phyloP scores from a whole-genome alignment of 371 early-diverging fungal genomes.

The Circinella minor region DNA sequence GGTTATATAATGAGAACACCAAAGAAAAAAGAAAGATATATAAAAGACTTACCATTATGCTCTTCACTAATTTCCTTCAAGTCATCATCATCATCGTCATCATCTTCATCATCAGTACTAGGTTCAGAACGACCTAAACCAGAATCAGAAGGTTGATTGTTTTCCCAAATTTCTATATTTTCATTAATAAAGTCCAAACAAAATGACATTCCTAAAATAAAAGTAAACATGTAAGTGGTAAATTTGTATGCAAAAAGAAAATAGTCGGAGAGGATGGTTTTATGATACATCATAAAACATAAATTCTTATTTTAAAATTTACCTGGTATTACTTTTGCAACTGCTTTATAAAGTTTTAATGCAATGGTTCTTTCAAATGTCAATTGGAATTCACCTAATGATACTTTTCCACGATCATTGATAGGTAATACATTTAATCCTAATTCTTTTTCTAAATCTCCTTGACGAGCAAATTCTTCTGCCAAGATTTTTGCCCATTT shows the following conservation, averaged over 20 bases:
- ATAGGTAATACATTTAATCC: conserved; percentile 50
- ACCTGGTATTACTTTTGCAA: conserved; percentile 36
- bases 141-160: conserved; percentile 22
- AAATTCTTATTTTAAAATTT: too few species aligned
- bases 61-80: background rate
- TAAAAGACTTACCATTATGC: background rate
- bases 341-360: conserved; percentile 40
- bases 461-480: conserved; percentile 71
- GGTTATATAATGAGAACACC: too few species aligned
- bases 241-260: conserved; percentile 14
- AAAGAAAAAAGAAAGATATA: background rate
- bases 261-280: too few species aligned
- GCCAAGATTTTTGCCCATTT: conserved; percentile 62
- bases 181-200: conserved; percentile 40
- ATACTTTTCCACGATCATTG: conserved; percentile 45
- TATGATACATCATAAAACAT: too few species aligned
- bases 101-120: background rate
- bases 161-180: conserved; percentile 41
- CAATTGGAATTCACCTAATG: conserved; percentile 45
- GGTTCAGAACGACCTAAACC: conserved; percentile 8
- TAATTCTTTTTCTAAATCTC: conserved; percentile 70
- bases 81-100: background rate
- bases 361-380: conserved; percentile 44
- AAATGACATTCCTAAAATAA: conserved; percentile 39
- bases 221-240: background rate